Evolutionary conservation across 2,329 filamentous ascomycete species (phyloP).

Genomic region (Colletotrichum zoysiae): DNA sequence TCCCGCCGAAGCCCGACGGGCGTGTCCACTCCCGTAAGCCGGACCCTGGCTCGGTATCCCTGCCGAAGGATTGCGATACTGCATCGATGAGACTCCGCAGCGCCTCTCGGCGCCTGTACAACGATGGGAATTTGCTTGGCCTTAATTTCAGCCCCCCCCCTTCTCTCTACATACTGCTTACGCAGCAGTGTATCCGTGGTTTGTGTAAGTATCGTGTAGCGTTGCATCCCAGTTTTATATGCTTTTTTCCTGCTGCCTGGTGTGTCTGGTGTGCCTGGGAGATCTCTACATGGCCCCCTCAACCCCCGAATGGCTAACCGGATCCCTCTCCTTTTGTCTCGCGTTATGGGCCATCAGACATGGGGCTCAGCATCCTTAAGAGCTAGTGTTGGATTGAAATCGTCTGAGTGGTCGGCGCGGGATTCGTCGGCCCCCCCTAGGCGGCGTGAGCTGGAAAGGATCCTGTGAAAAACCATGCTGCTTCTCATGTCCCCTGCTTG

Average conservation of each 20-base stretch:
- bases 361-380: background rate
- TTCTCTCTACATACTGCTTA: no score
- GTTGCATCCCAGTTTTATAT: constrained; percentile 9
- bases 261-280: background rate
- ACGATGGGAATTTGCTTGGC: constrained; percentile 14
- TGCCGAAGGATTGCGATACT: constrained; percentile 37
- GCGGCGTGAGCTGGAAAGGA: constrained; percentile 10
- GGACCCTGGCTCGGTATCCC: constrained; percentile 8
- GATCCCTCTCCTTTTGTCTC: background rate
- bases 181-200: no score
- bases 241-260: constrained; percentile 9
- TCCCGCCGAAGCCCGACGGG: background rate
- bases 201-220: background rate
- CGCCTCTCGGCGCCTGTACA: background rate
- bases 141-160: background rate
- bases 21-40: constrained; percentile 5
- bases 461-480: constrained; percentile 9
- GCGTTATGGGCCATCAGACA: constrained; percentile 2
- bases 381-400: background rate
- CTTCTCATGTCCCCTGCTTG: constrained; percentile 3
- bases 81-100: constrained; percentile 16
- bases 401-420: constrained; percentile 2
- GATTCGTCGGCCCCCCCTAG: background rate
- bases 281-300: background rate
- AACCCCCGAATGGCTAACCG: background rate